These are phyloP conservation scores for Litsea cubeba DNA, from an alignment of 164 flowering plant genomes.

Conservation along the genomic window DNA sequence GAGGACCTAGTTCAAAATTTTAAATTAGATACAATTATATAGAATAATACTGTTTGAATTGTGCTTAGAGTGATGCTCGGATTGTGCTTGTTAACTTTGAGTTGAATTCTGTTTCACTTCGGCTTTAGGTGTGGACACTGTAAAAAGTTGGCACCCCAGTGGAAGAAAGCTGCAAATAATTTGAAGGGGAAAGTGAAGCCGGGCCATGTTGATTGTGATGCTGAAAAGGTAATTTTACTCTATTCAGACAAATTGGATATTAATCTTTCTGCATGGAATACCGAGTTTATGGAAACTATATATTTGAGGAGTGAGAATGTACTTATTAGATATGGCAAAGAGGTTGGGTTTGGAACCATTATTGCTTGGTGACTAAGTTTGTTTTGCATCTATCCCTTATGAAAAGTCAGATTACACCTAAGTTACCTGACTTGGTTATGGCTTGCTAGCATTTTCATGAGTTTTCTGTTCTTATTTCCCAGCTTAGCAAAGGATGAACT, in stretches of 20 bases:
- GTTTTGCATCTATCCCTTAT: too few species aligned
- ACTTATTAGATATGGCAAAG: too few species aligned
- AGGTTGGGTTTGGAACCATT: too few species aligned
- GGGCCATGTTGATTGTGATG: constrained; percentile 94
- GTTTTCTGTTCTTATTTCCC: too few species aligned
- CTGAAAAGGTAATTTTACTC: constrained; percentile 54
- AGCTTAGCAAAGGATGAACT: too few species aligned
- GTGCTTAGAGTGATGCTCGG: neutral
- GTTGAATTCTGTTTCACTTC: neutral
- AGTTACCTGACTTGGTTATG: too few species aligned
- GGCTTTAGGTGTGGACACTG: constrained; percentile 95
- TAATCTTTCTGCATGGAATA: neutral
- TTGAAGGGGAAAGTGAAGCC: constrained; percentile 90
- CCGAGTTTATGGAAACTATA: too few species aligned
- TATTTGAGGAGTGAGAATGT: too few species aligned
- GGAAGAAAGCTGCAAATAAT: constrained; percentile 92
- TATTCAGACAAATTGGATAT: neutral
- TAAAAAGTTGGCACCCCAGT: constrained; percentile 93
- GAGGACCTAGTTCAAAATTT: neutral
- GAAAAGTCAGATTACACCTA: too few species aligned
- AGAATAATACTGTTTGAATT: neutral
- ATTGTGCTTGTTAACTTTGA: neutral
- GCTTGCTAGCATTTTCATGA: too few species aligned
- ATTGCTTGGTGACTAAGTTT: too few species aligned
- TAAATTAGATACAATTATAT: too few species aligned